phyloP scores from a whole-genome alignment of 345 rosid genomes.

The Moricandia moricandioides region DNA sequence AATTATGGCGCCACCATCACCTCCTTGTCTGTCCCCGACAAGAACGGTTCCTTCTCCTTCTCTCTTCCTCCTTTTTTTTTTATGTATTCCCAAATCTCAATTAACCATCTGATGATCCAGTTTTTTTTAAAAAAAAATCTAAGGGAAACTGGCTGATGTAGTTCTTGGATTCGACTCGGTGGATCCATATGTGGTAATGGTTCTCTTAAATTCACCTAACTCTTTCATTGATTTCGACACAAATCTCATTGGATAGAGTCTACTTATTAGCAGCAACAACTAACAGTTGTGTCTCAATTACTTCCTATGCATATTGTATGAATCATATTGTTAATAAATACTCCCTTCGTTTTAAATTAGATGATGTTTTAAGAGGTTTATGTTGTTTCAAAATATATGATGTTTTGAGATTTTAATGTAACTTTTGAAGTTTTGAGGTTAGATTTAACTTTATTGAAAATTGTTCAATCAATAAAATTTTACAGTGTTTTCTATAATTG shows the following conservation, averaged over 20 bases:
- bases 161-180: slow-evolving; percentile 88
- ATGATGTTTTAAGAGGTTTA: too few species aligned
- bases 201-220: background rate
- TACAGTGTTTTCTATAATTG: too few species aligned
- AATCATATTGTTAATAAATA: background rate
- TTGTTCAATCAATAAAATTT: too few species aligned
- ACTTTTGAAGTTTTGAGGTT: too few species aligned
- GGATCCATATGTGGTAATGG: slow-evolving; percentile 76
- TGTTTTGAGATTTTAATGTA: too few species aligned
- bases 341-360: too few species aligned
- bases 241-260: background rate
- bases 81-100: background rate
- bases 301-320: background rate
- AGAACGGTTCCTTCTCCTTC: slow-evolving; percentile 48
- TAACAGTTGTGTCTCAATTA: background rate
- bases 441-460: too few species aligned
- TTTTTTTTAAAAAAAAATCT: background rate
- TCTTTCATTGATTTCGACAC: background rate
- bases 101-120: slow-evolving; percentile 9
- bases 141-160: slow-evolving; percentile 77
- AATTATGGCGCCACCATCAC: slow-evolving; percentile 84
- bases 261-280: background rate
- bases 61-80: background rate
- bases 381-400: too few species aligned
- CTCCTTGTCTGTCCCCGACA: slow-evolving; percentile 71